Percentiles rank a stretch among this genome's conserved stretches.
Conservation (phyloP, 1,284 basidiomycete species). For the Pseudozyma flocculosa region DNA sequence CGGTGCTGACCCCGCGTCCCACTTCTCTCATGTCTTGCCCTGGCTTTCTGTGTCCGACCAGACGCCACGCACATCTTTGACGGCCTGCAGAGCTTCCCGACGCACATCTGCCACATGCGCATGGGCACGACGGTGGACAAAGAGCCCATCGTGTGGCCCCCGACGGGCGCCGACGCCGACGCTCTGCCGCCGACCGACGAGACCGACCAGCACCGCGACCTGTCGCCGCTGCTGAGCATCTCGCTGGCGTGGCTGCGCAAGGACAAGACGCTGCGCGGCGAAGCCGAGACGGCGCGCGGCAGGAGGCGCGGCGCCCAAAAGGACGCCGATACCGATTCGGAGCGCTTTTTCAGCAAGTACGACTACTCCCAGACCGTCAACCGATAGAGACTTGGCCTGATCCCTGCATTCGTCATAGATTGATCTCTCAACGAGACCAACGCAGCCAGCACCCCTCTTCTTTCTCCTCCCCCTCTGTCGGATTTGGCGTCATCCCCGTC, state of each 20-base stretch:
- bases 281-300: slow-evolving; percentile 35
- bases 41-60: too few species aligned
- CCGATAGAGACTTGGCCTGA: not conserved
- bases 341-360: slow-evolving; percentile 54
- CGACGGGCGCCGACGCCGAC: slow-evolving; percentile 20
- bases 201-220: slow-evolving; percentile 14
- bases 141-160: slow-evolving; percentile 46
- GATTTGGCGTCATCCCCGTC: too few species aligned
- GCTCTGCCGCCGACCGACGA: slow-evolving; percentile 10
- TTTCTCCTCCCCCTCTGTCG: too few species aligned
- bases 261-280: slow-evolving; percentile 42
- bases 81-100: slow-evolving; percentile 55
- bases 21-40: too few species aligned
- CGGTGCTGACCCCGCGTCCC: too few species aligned
- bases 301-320: slow-evolving; percentile 43
- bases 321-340: slow-evolving; percentile 48
- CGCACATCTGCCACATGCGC: slow-evolving; percentile 53
- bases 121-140: slow-evolving; percentile 46
- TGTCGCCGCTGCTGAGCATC: slow-evolving; percentile 41
- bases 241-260: slow-evolving; percentile 53
- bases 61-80: slow-evolving; percentile 58
- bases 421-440: too few species aligned
- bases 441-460: too few species aligned
- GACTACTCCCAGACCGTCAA: slow-evolving; percentile 28
- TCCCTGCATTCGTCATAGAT: too few species aligned